Evolutionary conservation across 1,284 basidiomycete species (phyloP).

Genomic region (Marasmius tenuissimus): DNA sequence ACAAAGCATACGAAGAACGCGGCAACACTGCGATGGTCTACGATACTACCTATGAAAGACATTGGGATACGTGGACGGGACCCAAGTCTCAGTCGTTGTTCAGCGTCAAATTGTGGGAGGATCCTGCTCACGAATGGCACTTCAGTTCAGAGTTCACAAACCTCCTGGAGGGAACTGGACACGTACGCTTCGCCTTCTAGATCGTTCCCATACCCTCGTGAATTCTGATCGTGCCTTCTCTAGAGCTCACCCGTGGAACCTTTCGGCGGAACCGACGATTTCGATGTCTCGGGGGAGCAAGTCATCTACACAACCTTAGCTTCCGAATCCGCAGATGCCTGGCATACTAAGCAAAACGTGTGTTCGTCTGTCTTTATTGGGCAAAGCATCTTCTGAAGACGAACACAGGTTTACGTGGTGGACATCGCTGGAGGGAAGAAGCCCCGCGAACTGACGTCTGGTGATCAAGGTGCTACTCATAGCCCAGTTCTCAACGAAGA

Average conservation of each 20-base stretch:
- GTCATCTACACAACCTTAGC: slow-evolving; percentile 88
- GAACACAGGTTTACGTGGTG: slow-evolving; percentile 62
- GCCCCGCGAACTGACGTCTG: slow-evolving; percentile 73
- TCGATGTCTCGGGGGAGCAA: slow-evolving; percentile 65
- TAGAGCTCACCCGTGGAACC: slow-evolving; percentile 81
- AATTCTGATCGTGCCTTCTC: slow-evolving; percentile 4
- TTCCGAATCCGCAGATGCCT: slow-evolving; percentile 67
- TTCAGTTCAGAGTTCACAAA: slow-evolving; percentile 56
- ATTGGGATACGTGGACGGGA: slow-evolving; percentile 89
- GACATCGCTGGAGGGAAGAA: slow-evolving; percentile 46
- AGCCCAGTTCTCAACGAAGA: slow-evolving; percentile 65
- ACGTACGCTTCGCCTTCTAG: slow-evolving; percentile 41
- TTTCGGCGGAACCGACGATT: slow-evolving; percentile 77
- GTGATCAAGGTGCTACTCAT: slow-evolving; percentile 80
- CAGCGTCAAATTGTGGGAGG: slow-evolving; percentile 53
- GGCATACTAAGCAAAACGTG: slow-evolving; percentile 82
- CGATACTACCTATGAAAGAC: slow-evolving; percentile 72
- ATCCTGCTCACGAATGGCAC: slow-evolving; percentile 49
- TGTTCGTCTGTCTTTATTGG: slow-evolving; percentile 12
- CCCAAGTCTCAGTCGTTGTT: slow-evolving; percentile 74
- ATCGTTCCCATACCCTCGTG: slow-evolving; percentile 1
- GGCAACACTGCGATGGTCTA: slow-evolving; percentile 79
- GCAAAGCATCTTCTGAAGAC: neutral
- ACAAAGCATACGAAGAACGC: slow-evolving; percentile 69
- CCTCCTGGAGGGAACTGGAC: slow-evolving; percentile 61